phyloP scores from a whole-genome alignment of 2,329 filamentous ascomycete species.

The Hysterium pulicare region DNA sequence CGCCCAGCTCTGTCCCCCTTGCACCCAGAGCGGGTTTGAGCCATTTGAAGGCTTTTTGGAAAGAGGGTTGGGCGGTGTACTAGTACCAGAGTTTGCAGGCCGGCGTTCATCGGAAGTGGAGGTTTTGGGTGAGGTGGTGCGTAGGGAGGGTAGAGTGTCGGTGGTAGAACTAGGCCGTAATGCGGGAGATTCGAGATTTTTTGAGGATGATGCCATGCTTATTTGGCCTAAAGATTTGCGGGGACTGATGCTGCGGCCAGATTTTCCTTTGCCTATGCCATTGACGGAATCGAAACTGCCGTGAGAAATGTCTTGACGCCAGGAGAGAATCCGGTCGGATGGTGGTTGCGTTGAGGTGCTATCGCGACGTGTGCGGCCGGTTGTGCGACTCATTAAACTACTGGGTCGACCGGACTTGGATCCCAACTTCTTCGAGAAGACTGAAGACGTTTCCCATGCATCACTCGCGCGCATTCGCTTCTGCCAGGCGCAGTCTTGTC shows the following conservation, averaged over 20 bases:
- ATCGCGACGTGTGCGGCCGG: constrained; percentile 46
- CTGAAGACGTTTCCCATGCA: constrained; percentile 76
- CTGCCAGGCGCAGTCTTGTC: constrained; percentile 83
- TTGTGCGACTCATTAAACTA: constrained; percentile 56
- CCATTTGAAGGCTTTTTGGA: constrained; percentile 8
- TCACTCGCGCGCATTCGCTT: constrained; percentile 61
- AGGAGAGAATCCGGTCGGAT: constrained; percentile 79
- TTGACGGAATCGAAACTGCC: constrained; percentile 45
- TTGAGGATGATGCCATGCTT: constrained; percentile 15
- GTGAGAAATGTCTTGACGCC: constrained; percentile 69
- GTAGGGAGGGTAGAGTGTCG: constrained; percentile 12
- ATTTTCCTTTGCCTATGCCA: constrained; percentile 16
- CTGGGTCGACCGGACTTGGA: constrained; percentile 50
- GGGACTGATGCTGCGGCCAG: constrained; percentile 47
- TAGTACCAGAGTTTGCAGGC: constrained; percentile 9
- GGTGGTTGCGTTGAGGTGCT: constrained; percentile 48
- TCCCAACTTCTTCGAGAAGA: constrained; percentile 67
- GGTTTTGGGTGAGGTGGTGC: constrained; percentile 17
- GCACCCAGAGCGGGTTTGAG: constrained; percentile 43
- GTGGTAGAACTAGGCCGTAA: constrained; percentile 4
- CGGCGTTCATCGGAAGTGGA: constrained; percentile 17
- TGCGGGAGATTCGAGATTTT: constrained; percentile 8
- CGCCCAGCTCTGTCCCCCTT: constrained; percentile 50
- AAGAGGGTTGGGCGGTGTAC: constrained; percentile 21
- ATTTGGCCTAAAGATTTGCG: constrained; percentile 39